A percentile compares a stretch with the other conserved stretches of the same genome.
phyloP scores from a whole-genome alignment of 345 rosid genomes.

The Mallotus nudiflorus region DNA sequence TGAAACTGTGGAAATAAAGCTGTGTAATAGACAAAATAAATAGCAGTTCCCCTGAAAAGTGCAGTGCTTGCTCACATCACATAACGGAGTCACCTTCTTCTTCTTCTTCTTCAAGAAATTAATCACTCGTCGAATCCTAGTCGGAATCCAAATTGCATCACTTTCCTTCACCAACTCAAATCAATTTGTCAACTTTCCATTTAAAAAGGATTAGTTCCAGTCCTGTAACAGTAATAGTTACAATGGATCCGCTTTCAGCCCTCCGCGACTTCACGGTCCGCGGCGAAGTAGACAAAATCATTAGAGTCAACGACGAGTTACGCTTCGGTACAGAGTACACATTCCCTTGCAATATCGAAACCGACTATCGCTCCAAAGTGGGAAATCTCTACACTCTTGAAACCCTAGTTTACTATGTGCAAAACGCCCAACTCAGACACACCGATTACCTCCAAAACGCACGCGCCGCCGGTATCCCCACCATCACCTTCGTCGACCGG shows the following conservation, averaged over 20 bases:
- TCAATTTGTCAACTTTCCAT: background rate
- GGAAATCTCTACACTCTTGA: conserved; percentile 85
- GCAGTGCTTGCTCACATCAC: too few species aligned
- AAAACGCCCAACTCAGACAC: conserved; percentile 64
- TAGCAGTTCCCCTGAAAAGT: too few species aligned
- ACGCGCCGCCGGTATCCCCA: conserved; percentile 54
- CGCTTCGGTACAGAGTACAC: conserved; percentile 18
- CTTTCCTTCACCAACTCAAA: background rate
- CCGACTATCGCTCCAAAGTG: conserved; percentile 81
- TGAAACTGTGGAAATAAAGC: too few species aligned
- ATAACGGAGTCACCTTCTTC: too few species aligned
- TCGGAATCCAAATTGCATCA: too few species aligned
- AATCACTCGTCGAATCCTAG: too few species aligned
- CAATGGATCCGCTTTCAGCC: conserved; percentile 78
- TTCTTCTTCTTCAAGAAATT: too few species aligned
- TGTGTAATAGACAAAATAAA: too few species aligned
- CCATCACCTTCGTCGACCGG: conserved; percentile 77
- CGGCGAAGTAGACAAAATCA: conserved; percentile 21
- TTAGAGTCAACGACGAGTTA: conserved; percentile 13
- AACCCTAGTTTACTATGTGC: conserved; percentile 63
- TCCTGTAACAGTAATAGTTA: too few species aligned
- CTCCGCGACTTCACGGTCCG: conserved; percentile 71
- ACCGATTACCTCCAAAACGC: conserved; percentile 75
- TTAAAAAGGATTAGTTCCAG: too few species aligned
- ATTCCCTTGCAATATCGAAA: conserved; percentile 18